Conservation (phyloP, 164 flowering plant genomes). For the Magnolia officinalis region DNA sequence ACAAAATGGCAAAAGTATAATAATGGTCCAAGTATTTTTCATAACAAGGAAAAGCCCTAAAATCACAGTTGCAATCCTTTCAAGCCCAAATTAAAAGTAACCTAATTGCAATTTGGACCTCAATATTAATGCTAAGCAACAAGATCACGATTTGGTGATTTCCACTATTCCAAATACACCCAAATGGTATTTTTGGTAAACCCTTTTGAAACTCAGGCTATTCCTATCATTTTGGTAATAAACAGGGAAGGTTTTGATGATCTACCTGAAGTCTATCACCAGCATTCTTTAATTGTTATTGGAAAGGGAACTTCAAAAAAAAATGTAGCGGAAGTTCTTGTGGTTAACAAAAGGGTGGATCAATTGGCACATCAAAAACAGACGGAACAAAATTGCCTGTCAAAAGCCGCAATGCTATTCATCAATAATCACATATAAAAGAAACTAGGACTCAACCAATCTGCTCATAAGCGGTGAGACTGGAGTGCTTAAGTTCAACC, state of each 20-base stretch:
- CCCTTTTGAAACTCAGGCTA: neutral
- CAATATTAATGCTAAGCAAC: neutral
- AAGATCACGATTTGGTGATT: too few species aligned
- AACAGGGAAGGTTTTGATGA: neutral
- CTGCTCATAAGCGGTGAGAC: constrained; percentile 15
- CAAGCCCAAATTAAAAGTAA: neutral
- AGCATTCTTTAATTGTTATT: neutral
- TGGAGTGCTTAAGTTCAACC: constrained; percentile 18
- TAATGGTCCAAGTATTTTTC: too few species aligned
- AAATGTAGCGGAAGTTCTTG: neutral
- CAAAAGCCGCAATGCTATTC: constrained; percentile 15
- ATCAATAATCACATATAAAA: neutral
- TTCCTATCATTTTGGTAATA: neutral
- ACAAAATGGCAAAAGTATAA: too few species aligned
- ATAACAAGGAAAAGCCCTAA: neutral
- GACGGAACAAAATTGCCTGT: constrained; percentile 33
- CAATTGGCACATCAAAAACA: constrained; percentile 2
- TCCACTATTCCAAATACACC: neutral
- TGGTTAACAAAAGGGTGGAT: neutral
- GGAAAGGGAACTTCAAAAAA: neutral
- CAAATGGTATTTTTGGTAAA: neutral
- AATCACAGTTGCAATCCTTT: neutral
- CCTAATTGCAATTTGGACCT: neutral
- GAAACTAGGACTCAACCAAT: constrained; percentile 19
- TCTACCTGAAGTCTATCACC: neutral